phyloP scores from a whole-genome alignment of 2,329 filamentous ascomycete species.

The Cordyceps fumosorosea region DNA sequence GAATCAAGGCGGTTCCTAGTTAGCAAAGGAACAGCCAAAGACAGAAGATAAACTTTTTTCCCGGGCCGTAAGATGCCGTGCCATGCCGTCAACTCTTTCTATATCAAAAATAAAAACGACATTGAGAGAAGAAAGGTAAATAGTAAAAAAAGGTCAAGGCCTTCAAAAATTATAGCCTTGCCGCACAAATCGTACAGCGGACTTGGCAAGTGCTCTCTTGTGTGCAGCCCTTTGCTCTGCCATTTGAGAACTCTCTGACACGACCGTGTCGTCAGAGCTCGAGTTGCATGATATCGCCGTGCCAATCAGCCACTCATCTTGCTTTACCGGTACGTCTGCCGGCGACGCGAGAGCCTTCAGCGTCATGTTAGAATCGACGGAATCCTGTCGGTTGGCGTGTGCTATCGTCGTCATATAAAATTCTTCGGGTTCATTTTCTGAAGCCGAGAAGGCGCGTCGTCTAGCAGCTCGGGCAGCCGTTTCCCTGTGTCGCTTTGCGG shows the following conservation, averaged over 20 bases:
- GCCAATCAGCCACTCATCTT: slow-evolving; percentile 14
- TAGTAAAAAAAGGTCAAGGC: slow-evolving; percentile 2
- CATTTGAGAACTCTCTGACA: slow-evolving; percentile 7
- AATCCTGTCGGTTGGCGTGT: slow-evolving; percentile 13
- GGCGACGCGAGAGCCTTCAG: slow-evolving; percentile 8
- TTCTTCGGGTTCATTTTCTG: slow-evolving; percentile 15
- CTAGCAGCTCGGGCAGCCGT: background rate
- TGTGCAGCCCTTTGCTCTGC: slow-evolving; percentile 11
- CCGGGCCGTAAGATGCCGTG: background rate
- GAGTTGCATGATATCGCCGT: background rate
- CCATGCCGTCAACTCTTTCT: background rate
- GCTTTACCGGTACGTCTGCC: slow-evolving; percentile 6
- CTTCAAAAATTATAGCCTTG: background rate
- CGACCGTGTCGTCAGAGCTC: slow-evolving; percentile 10
- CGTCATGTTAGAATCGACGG: slow-evolving; percentile 14
- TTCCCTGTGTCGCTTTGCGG: slow-evolving; percentile 17
- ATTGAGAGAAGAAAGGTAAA: background rate
- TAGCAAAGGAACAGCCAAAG: background rate
- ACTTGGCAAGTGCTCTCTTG: slow-evolving; percentile 5
- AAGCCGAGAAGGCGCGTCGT: background rate
- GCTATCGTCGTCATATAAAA: slow-evolving; percentile 9
- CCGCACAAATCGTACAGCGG: slow-evolving; percentile 13
- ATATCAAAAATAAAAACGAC: slow-evolving; percentile 4
- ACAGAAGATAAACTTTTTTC: background rate
- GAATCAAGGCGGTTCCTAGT: background rate